Base-by-base conservation (phyloP, 345 rosid genomes). In the Excoecaria cochinchinensis region DNA sequence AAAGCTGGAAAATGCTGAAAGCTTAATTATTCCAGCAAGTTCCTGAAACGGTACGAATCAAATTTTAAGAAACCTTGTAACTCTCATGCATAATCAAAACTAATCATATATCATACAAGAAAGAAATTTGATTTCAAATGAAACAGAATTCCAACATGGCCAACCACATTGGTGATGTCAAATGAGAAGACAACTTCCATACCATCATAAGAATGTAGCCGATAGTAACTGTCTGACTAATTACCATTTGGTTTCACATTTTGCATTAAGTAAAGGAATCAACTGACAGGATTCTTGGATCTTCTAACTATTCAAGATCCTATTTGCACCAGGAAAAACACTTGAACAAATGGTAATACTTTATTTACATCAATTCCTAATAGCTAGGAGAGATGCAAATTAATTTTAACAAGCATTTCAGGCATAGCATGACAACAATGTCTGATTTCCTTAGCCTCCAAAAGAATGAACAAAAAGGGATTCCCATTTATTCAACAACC, bases 1-100 rank as follows among this genome's bases (percentile, higher is more conserved):
- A 85, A 93, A 95, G 86, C 97, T 95, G 69, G 97, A 91, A 84
- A 84, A 89, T 69, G 91, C 91, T 73, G 99, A 88, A 66, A 95
- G 70, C 82, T 93, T 95, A 74, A 93, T 93, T 81, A 91, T 87
- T 86, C 95, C 97, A 21, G 98, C 92, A 79, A 95, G 98, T 81
- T 95, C 98, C 98, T 95, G 89, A 81, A 66, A 77, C 51, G 22
- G 36, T 24, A 78, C 19, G 69, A 50, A 73, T 64, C 69, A 31
- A 19, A 74, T 83, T 68, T 66, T 70, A 11, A 67, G 76, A 57
- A 25, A 51, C 25, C 64, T 24, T 6, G 17, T 69, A 50, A 48
- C 16, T 22, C 60, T 51, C 15, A 52, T 42, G 21, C 14, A 66
- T 19, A 42, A n/a, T n/a, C 17, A 66, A 44, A 64, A 10, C 8